Evolutionary conservation across 768 basidiomycete species (phyloP).

Genomic region (Termitomyces sp.): DNA sequence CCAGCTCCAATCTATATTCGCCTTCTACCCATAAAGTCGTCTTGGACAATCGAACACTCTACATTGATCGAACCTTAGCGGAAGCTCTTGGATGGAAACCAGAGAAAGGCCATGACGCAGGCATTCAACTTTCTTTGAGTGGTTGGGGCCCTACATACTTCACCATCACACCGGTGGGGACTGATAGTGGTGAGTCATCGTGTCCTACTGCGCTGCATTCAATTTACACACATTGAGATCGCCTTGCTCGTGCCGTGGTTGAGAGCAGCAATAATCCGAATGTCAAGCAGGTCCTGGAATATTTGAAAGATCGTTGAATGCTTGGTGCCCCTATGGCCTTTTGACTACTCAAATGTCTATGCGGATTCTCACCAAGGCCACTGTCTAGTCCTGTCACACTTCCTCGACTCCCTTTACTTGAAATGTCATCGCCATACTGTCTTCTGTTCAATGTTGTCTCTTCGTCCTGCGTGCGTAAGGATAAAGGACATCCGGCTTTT

Average conservation of each 20-base stretch:
- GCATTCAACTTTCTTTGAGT: neutral
- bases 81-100: neutral
- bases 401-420: no score
- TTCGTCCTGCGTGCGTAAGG: no score
- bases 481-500: no score
- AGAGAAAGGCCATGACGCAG: neutral
- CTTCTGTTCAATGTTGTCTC: no score
- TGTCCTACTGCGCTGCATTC: no score
- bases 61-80: neutral
- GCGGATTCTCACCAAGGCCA: neutral
- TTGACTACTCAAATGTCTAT: neutral
- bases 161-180: neutral
- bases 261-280: constrained; percentile 1
- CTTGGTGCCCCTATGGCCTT: neutral
- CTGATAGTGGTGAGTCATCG: neutral
- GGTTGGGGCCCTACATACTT: constrained; percentile 1
- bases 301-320: neutral
- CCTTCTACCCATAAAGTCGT: no score
- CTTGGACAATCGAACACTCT: no score
- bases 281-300: neutral
- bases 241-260: neutral
- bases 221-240: no score
- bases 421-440: no score
- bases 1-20: no score
- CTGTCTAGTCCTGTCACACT: neutral